These are phyloP conservation scores for Magnusiomyces ingens DNA, from an alignment of 1,139 yeast species.

Conservation along the genomic window DNA sequence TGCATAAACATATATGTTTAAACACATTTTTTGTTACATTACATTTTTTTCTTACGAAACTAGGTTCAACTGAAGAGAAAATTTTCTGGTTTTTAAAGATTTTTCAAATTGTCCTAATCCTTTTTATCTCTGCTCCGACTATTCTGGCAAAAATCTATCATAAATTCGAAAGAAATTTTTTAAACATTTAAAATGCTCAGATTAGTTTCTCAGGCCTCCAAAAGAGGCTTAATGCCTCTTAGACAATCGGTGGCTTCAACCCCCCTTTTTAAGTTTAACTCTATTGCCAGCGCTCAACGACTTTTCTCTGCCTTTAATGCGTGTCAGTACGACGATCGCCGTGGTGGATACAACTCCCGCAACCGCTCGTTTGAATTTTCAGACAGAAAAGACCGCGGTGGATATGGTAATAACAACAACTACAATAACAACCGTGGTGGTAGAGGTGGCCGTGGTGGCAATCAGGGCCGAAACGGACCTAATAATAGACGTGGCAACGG, in stretches of 20 bases:
- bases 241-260: too few species aligned
- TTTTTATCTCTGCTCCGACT: too few species aligned
- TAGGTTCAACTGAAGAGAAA: background rate
- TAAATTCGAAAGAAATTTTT: background rate
- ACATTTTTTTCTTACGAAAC: too few species aligned
- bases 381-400: conserved; percentile 3
- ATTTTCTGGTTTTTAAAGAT: background rate
- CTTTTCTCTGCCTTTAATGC: background rate
- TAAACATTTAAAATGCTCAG: background rate
- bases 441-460: conserved; percentile 1
- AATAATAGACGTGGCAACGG: conserved; percentile 7
- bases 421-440: background rate
- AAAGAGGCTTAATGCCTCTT: background rate
- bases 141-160: too few species aligned
- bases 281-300: background rate
- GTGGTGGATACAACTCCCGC: background rate
- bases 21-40: too few species aligned
- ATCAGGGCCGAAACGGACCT: background rate
- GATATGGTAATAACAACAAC: conserved; percentile 1
- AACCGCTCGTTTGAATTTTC: background rate
- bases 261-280: too few species aligned
- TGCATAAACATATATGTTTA: too few species aligned
- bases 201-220: background rate
- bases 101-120: too few species aligned
- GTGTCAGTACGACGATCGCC: background rate